Base-by-base conservation (phyloP, 164 flowering plant species). In the Berberis thunbergii region DNA sequence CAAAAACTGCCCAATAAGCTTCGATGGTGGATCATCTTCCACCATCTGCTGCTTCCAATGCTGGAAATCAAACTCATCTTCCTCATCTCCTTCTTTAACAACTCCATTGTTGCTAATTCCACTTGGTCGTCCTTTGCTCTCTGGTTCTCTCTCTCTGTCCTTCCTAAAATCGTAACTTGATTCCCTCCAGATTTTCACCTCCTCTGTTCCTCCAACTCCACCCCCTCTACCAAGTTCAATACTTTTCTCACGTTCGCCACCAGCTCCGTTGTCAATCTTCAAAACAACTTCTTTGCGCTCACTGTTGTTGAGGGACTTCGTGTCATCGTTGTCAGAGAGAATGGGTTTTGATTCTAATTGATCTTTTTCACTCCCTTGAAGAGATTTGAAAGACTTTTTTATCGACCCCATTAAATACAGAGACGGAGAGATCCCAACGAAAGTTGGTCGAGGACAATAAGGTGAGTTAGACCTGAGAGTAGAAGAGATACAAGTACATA, bases 1-100 rank as follows among this genome's bases (percentile, higher is more conserved):
- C 56, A 70, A 55, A 54, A 73, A 76, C 55, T 70, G 69, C 7
- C 65, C 64, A 26, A 73, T 76, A 42, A 73, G 71, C 65, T 67
- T 76, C 2, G 71, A 50, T 1, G 75, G 73, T 4, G 79, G 74
- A 59, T 65, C 69, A 10, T 54, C 59, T 13, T 62, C 64, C 38
- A 26, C 13, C 26, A 8, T 48, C 8, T 40, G 26, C 13, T n/a
- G 2, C 39, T 41, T 49, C 43, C 11, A 61, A 10, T 48, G 69
- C 46, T 52, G 77, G 60, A 72, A 74, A 12, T 72, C 70, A 59
- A 74, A 72, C 38, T 44, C 70, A 4, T 12, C 60, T 10, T n/a
- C 49, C 48, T 12, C 49, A 42, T 41, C 49, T 7, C 42, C 1
- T 41, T 46, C 50, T 41, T 40, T 4, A 12, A n/a, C 39, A 7